A percentile compares a stretch with the other conserved stretches of the same genome.
Evolutionary conservation across 139 green algal genomes (phyloP).

Genomic region (Astrephomene gubernaculifera): DNA sequence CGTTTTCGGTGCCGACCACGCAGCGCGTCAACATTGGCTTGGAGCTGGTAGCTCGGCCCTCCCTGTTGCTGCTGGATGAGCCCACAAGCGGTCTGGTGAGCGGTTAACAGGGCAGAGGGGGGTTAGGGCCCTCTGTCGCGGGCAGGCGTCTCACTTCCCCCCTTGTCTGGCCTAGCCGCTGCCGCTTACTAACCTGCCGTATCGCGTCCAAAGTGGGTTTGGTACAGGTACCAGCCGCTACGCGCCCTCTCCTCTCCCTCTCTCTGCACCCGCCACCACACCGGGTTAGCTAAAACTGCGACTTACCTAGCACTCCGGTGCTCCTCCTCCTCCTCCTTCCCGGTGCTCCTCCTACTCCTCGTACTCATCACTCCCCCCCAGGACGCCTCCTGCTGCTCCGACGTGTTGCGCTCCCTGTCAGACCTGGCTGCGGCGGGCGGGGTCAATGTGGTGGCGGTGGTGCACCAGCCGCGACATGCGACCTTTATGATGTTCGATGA

Average conservation of each 20-base stretch:
- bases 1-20: neutral
- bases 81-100: conserved; percentile 73
- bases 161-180: too few relatives aligned
- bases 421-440: conserved; percentile 68
- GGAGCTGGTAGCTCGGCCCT: conserved; percentile 77
- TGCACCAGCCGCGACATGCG: conserved; percentile 59
- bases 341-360: neutral
- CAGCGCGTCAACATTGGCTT: conserved; percentile 80
- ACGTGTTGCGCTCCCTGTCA: conserved; percentile 33
- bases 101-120: neutral
- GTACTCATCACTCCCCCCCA: neutral
- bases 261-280: too few relatives aligned
- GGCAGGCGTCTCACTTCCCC: too few relatives aligned
- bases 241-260: too few relatives aligned
- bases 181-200: too few relatives aligned
- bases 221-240: too few relatives aligned
- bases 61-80: conserved; percentile 84
- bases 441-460: conserved; percentile 76
- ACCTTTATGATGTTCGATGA: conserved; percentile 77
- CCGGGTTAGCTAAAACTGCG: too few relatives aligned
- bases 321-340: too few relatives aligned
- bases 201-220: too few relatives aligned
- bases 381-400: conserved; percentile 31
- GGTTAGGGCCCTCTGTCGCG: neutral
- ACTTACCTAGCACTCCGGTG: too few relatives aligned